Conservation (phyloP, 192 early-diverging fungal genomes). For the Rhizophagus sp. region DNA sequence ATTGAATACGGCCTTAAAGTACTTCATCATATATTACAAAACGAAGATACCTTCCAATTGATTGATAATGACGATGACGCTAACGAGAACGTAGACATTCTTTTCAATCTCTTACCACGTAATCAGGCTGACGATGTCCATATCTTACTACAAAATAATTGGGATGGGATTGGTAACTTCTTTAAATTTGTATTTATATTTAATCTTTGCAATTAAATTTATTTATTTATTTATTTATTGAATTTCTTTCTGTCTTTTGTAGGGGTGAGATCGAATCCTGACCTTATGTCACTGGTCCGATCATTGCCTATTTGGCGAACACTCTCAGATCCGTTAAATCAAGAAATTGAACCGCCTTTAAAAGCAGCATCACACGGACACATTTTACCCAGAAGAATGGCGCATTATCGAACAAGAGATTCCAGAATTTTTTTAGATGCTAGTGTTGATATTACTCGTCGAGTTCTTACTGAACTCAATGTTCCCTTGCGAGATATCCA, state of each 20-base stretch:
- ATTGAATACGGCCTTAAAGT: conserved; percentile 2
- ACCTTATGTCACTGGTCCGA: not conserved
- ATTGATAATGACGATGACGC: not conserved
- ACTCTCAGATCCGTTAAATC: too few species aligned
- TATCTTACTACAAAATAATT: not conserved
- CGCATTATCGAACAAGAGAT: not conserved
- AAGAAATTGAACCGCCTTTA: not conserved
- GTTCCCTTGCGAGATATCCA: not conserved
- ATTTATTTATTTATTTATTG: not conserved
- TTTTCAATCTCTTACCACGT: not conserved
- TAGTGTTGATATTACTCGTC: too few species aligned
- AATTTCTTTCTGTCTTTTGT: not conserved
- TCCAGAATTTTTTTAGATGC: not conserved
- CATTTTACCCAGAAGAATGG: not conserved
- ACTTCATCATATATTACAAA: conserved; percentile 7
- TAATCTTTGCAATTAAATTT: not conserved
- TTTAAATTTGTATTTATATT: not conserved
- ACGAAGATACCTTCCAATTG: not conserved
- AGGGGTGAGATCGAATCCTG: not conserved
- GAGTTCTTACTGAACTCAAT: not conserved
- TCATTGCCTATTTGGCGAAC: conserved; percentile 1
- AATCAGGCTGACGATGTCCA: not conserved
- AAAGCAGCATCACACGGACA: not conserved
- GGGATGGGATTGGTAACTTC: not conserved
- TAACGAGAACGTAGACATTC: not conserved